Evolutionary conservation across 192 early-diverging fungal genomes (phyloP), one percentile per base, ranked within the genome.

Genomic region (Backusella tuberculispora): DNA sequence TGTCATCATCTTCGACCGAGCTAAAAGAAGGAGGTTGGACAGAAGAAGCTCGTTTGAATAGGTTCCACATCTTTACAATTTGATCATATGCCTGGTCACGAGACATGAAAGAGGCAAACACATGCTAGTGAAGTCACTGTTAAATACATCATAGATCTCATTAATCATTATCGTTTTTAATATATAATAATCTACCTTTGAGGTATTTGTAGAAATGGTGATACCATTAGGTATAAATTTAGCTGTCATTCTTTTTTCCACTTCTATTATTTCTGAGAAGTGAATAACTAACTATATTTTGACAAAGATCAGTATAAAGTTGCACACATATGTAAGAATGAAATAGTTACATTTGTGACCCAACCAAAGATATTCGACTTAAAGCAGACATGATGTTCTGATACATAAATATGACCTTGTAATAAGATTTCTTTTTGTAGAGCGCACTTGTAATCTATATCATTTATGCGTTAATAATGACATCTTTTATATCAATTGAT

Each of bases 351-450:
- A 75, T 86, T 92, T 19, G 93, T 94, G 10, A 93, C 91, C 90
- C 94, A 95, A 44, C 95, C 95, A 85, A 97, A 94, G 74, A 97
- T 94, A 74, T 94, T 95, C 40, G 92, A 89, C 78, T 95, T 88
- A 68, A 97, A 97, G 80, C 92, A 93, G 48, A 95, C 82, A 80
- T 91, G 85, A 76, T 88, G 88, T 71, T 94, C 88, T 12, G 95
- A 95, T 77, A 95, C 80, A 78, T 94, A 96, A 42, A 97, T 73
- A 46, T 92, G 86, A 17, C 95, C 95, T 63, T 97, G 95, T 29
- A 93, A 87, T 19, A 97, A 81, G 47, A 97, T 95, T 43, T 97
- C 95, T 72, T 92, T 91, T 79, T 95, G 93, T 63, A 94, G 78
- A 1, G 95, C 95, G 69, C 95, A 97, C 0, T 89, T 87, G 72